phyloP scores from a whole-genome alignment of 306 rosid species.

The Fragaria vesca region DNA sequence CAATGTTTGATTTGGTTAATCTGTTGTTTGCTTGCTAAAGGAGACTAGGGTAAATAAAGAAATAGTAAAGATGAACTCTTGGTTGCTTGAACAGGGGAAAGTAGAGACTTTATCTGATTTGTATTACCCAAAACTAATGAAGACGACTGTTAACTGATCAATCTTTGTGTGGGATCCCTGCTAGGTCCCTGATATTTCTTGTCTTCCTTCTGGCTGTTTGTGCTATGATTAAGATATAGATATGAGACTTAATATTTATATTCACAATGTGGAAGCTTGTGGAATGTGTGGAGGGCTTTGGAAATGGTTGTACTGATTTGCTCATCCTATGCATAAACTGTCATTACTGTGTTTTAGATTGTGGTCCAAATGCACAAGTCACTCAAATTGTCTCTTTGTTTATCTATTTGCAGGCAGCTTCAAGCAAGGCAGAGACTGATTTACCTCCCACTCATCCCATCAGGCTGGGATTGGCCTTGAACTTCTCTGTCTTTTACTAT shows the following conservation, averaged over 20 bases:
- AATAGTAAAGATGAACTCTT: not conserved
- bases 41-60: not conserved
- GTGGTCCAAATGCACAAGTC: not conserved
- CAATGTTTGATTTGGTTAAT: not conserved
- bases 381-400: not conserved
- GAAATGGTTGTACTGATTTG: not conserved
- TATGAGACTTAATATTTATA: not conserved
- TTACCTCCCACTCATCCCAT: conserved; percentile 26
- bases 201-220: not conserved
- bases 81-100: not conserved
- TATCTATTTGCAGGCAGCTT: conserved; percentile 42
- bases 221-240: not conserved
- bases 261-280: not conserved
- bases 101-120: not conserved
- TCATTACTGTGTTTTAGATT: not conserved
- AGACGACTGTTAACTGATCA: not conserved
- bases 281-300: not conserved
- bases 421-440: conserved; percentile 44
- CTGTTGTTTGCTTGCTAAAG: not conserved
- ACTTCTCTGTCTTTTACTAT: conserved; percentile 34
- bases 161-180: not conserved
- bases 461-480: conserved; percentile 35
- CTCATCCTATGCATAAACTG: not conserved
- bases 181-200: not conserved
- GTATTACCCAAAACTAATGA: not conserved